Conservation (phyloP, 345 rosid genomes). For the Hypericum androsaemum region DNA sequence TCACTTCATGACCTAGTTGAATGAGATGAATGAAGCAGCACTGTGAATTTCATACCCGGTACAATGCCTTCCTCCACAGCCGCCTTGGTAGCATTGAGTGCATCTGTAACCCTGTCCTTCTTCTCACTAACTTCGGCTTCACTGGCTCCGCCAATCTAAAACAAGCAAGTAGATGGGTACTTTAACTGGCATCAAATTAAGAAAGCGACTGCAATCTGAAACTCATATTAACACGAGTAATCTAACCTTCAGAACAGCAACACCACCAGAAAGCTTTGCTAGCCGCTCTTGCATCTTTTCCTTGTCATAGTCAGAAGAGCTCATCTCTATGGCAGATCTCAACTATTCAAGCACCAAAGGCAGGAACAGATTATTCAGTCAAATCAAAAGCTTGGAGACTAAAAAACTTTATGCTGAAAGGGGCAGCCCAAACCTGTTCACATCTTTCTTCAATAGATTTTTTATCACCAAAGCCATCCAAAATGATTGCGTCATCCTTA, state of each 20-base stretch:
- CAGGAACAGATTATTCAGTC: too few relatives aligned
- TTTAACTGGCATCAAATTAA: not conserved
- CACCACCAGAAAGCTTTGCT: slow-evolving; percentile 2
- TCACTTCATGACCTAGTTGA: not conserved
- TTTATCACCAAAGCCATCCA: slow-evolving; percentile 35
- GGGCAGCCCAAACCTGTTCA: slow-evolving; percentile 22
- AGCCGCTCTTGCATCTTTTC: slow-evolving; percentile 2
- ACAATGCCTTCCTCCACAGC: slow-evolving; percentile 27
- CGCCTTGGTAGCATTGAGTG: slow-evolving; percentile 24
- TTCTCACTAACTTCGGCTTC: slow-evolving; percentile 24
- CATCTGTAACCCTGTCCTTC: slow-evolving; percentile 26
- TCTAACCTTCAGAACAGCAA: slow-evolving; percentile 1
- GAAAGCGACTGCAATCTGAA: not conserved
- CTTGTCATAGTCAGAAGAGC: slow-evolving; percentile 1
- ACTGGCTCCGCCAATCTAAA: slow-evolving; percentile 24
- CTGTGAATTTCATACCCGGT: slow-evolving; percentile 10
- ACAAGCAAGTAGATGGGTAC: not conserved
- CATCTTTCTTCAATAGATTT: slow-evolving; percentile 34
- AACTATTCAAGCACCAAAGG: not conserved
- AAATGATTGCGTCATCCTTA: slow-evolving; percentile 29
- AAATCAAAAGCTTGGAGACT: not conserved
- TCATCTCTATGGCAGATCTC: not conserved
- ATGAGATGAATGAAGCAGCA: not conserved
- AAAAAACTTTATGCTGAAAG: not conserved
- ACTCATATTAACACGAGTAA: too few relatives aligned